These are phyloP conservation scores for Juncus inflexus DNA, from an alignment of 176 grass and related monocot genomes.

Conservation along the genomic window DNA sequence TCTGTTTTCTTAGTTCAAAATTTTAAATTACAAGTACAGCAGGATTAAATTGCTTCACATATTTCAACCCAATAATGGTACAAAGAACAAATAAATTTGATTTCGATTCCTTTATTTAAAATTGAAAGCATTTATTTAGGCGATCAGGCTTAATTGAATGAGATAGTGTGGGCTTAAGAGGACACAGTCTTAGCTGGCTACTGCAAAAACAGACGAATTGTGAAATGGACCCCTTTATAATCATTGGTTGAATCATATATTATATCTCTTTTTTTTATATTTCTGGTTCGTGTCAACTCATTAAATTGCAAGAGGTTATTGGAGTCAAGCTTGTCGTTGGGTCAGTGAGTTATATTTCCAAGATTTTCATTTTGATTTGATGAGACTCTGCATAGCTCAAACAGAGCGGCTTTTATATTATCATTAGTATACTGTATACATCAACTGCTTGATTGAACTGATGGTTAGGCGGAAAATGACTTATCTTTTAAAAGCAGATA, in stretches of 20 bases:
- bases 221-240: slow-evolving; percentile 9
- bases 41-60: slow-evolving; percentile 9
- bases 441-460: no score
- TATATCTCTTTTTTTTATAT: not conserved
- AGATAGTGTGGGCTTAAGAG: slow-evolving; percentile 6
- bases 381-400: not conserved
- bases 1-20: not conserved
- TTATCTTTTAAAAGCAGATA: no score
- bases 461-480: no score
- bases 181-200: slow-evolving; percentile 21
- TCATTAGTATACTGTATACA: no score
- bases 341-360: not conserved
- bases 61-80: slow-evolving; percentile 1
- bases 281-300: not conserved
- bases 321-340: slow-evolving; percentile 19
- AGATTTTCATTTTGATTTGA: not conserved
- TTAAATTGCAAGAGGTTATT: slow-evolving; percentile 20
- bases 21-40: slow-evolving; percentile 7
- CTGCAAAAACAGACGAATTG: not conserved
- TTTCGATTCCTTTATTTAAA: slow-evolving; percentile 20
- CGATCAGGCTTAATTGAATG: slow-evolving; percentile 19
- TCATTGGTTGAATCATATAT: slow-evolving; percentile 10
- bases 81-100: slow-evolving; percentile 24
- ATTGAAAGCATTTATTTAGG: slow-evolving; percentile 15
- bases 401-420: no score